phyloP scores from a whole-genome alignment of 768 basidiomycete genomes.

The Russula compacta region DNA sequence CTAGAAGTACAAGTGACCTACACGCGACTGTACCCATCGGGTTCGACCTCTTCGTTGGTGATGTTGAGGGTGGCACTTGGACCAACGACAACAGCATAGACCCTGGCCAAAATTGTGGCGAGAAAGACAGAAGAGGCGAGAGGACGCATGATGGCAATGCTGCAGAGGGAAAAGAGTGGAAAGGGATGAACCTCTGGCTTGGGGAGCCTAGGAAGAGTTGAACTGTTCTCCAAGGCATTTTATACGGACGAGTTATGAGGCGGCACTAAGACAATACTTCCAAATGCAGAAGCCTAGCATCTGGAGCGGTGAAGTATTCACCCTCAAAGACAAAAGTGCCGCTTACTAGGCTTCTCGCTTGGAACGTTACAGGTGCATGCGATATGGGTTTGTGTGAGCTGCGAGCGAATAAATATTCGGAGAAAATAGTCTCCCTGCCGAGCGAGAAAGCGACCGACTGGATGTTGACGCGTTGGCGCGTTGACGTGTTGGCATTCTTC shows the following conservation, averaged over 20 bases:
- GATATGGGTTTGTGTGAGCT: too few species aligned
- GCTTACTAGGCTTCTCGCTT: neutral
- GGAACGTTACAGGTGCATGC: neutral
- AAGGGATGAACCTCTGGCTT: neutral
- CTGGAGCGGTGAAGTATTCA: neutral
- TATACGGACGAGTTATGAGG: neutral
- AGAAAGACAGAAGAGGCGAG: neutral
- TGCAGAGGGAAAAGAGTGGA: neutral
- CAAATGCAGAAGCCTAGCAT: neutral
- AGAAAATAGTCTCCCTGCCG: too few species aligned
- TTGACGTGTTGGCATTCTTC: too few species aligned
- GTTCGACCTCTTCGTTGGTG: conserved; percentile 14
- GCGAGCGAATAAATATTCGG: too few species aligned
- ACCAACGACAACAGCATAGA: conserved; percentile 15
- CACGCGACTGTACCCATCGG: conserved; percentile 22
- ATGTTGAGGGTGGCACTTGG: conserved; percentile 21
- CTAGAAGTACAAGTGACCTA: neutral
- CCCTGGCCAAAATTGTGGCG: neutral
- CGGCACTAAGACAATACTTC: neutral
- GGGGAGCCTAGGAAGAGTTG: neutral
- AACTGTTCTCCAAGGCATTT: neutral
- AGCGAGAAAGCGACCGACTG: too few species aligned
- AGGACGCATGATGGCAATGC: neutral
- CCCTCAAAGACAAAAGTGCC: neutral
- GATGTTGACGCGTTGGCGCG: too few species aligned